These are phyloP conservation scores for Lathyrus tuberosus DNA, from an alignment of 306 rosid species.

Conservation along the genomic window DNA sequence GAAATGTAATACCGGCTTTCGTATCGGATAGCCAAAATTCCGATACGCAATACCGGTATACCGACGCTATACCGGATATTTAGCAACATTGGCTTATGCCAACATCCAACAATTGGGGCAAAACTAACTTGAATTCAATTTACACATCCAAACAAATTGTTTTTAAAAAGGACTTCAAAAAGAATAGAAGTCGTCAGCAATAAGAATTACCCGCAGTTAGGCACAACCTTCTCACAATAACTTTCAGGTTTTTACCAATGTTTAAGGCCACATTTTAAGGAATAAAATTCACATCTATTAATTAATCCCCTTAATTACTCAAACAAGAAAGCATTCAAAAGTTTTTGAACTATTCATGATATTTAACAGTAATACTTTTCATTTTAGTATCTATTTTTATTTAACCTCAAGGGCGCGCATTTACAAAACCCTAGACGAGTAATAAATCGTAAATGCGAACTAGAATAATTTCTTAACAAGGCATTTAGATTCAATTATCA, in stretches of 20 bases:
- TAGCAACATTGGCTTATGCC: background rate
- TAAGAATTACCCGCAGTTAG: background rate
- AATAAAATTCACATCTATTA: background rate
- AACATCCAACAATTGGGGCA: slow-evolving; percentile 28
- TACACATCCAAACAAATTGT: slow-evolving; percentile 4
- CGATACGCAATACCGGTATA: too few relatives aligned
- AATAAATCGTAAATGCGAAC: background rate
- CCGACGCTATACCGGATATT: too few relatives aligned
- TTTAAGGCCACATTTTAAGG: background rate
- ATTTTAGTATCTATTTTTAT: background rate
- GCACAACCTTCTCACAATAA: slow-evolving; percentile 6
- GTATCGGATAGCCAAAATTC: too few relatives aligned
- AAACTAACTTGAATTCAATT: slow-evolving; percentile 5
- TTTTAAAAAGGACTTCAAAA: background rate
- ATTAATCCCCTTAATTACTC: background rate
- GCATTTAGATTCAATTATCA: slow-evolving; percentile 1
- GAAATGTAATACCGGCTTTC: too few relatives aligned
- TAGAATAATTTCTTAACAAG: slow-evolving; percentile 8
- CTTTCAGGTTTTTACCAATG: slow-evolving; percentile 5
- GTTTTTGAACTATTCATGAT: slow-evolving; percentile 11
- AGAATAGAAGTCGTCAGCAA: slow-evolving; percentile 13
- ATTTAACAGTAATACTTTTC: background rate
- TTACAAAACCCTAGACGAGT: background rate
- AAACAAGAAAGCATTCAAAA: background rate
- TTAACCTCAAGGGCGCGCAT: background rate